Evolutionary conservation across 371 early-diverging fungal species (phyloP).

Genomic region (Rhizopus microsporus): DNA sequence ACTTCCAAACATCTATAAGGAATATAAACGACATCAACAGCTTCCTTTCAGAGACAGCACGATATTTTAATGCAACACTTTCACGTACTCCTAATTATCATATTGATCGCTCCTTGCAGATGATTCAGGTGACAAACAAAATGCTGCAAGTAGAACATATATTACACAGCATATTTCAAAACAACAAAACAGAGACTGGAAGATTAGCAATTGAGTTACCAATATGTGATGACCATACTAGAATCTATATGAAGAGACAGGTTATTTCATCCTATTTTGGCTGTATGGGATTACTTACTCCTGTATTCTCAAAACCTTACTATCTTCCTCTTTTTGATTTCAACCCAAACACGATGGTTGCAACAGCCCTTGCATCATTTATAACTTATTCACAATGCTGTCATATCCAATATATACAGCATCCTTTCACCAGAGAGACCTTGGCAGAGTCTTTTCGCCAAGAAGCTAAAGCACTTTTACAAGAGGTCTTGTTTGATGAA

Average conservation of each 20-base stretch:
- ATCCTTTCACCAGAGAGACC: conserved; percentile 19
- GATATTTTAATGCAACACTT: conserved; percentile 25
- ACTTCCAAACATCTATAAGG: conserved; percentile 35
- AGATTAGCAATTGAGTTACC: not conserved
- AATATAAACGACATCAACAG: conserved; percentile 29
- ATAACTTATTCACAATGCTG: conserved; percentile 33
- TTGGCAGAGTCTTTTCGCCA: conserved; percentile 29
- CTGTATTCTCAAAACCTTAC: conserved; percentile 28
- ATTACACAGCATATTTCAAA: conserved; percentile 29
- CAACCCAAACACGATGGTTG: conserved; percentile 26
- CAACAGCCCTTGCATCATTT: conserved; percentile 33
- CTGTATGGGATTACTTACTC: conserved; percentile 25
- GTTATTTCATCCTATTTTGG: conserved; percentile 29
- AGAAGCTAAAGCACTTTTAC: conserved; percentile 28
- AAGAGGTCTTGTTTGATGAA: conserved; percentile 39
- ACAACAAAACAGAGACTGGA: conserved; percentile 9
- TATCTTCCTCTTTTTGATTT: conserved; percentile 24
- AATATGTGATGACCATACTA: conserved; percentile 3
- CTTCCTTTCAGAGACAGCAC: conserved; percentile 27
- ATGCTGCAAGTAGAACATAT: conserved; percentile 33
- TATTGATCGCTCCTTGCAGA: conserved; percentile 16
- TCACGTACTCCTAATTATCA: conserved; percentile 31
- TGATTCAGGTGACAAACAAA: conserved; percentile 29
- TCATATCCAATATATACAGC: conserved; percentile 20
- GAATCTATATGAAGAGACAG: conserved; percentile 13